phyloP scores from a whole-genome alignment of 1,284 basidiomycete species.

The Trichosporon ovoides region DNA sequence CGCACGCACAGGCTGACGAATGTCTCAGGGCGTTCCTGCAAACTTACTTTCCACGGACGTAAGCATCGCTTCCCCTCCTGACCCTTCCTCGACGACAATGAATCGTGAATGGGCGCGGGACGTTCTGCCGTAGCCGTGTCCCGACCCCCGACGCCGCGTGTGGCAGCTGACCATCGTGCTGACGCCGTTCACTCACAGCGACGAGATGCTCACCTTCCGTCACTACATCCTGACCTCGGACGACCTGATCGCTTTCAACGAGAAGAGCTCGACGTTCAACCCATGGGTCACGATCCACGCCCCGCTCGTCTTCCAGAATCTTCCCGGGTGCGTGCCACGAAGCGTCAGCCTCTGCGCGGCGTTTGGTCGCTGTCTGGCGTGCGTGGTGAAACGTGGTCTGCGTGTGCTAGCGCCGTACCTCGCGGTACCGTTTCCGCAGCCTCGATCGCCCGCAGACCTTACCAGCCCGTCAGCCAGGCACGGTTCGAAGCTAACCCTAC shows the following conservation, averaged over 20 bases:
- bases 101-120: no score
- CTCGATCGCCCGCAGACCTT: no score
- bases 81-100: background rate
- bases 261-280: constrained; percentile 31
- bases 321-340: constrained; percentile 27
- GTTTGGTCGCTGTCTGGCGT: background rate
- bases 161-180: background rate
- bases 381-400: background rate
- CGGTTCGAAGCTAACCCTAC: background rate
- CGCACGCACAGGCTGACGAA: background rate
- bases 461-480: background rate
- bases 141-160: background rate
- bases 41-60: constrained; percentile 5
- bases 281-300: constrained; percentile 43
- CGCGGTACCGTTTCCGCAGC: no score
- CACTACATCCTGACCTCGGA: constrained; percentile 39
- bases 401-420: background rate
- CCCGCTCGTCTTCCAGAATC: constrained; percentile 34
- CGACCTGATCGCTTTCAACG: constrained; percentile 40
- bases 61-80: background rate
- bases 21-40: constrained; percentile 8
- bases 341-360: background rate
- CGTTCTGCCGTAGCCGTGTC: background rate
- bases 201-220: constrained; percentile 41
- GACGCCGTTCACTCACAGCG: constrained; percentile 17